Evolutionary conservation across 495 filamentous ascomycete genomes (phyloP).

Genomic region (Friedmanniomyces endolithicus): DNA sequence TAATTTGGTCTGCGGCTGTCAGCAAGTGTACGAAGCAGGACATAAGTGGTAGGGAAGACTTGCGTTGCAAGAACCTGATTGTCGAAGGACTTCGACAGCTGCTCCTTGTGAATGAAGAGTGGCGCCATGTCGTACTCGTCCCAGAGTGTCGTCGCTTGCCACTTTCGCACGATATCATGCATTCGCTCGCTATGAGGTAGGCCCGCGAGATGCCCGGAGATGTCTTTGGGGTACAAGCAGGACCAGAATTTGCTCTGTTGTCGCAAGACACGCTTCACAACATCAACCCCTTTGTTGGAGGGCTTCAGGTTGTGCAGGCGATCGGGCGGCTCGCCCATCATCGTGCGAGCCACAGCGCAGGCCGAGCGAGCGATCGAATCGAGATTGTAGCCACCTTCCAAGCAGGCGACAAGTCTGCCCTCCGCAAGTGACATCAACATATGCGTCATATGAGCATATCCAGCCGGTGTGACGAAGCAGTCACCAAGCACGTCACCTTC

Average conservation of each 20-base stretch:
- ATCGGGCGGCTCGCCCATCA: slow-evolving; percentile 90
- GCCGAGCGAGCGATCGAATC: slow-evolving; percentile 84
- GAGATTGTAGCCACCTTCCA: slow-evolving; percentile 94
- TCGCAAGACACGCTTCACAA: slow-evolving; percentile 42
- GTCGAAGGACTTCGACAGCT: slow-evolving; percentile 64
- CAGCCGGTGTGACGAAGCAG: slow-evolving; percentile 78
- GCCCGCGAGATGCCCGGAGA: slow-evolving; percentile 25
- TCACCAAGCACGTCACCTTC: slow-evolving; percentile 83
- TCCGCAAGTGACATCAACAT: slow-evolving; percentile 95
- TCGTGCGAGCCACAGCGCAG: slow-evolving; percentile 74
- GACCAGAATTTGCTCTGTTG: slow-evolving; percentile 48
- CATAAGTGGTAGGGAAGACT: slow-evolving; percentile 18
- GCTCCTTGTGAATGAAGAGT: slow-evolving; percentile 57
- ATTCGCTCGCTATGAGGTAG: slow-evolving; percentile 35
- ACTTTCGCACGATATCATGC: slow-evolving; percentile 62
- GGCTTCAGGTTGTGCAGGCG: slow-evolving; percentile 36
- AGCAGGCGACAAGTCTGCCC: slow-evolving; percentile 80
- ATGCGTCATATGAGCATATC: slow-evolving; percentile 97
- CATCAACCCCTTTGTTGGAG: slow-evolving; percentile 35
- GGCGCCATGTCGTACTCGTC: slow-evolving; percentile 62
- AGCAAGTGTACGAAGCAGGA: neutral
- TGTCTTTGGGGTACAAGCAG: slow-evolving; percentile 42
- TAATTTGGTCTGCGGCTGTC: slow-evolving; percentile 40
- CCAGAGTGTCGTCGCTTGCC: slow-evolving; percentile 55
- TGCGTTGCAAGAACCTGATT: slow-evolving; percentile 82